A percentile compares a stretch with the other conserved stretches of the same genome.
Conservation (phyloP, 768 basidiomycete species). For the Leccinum boreale region DNA sequence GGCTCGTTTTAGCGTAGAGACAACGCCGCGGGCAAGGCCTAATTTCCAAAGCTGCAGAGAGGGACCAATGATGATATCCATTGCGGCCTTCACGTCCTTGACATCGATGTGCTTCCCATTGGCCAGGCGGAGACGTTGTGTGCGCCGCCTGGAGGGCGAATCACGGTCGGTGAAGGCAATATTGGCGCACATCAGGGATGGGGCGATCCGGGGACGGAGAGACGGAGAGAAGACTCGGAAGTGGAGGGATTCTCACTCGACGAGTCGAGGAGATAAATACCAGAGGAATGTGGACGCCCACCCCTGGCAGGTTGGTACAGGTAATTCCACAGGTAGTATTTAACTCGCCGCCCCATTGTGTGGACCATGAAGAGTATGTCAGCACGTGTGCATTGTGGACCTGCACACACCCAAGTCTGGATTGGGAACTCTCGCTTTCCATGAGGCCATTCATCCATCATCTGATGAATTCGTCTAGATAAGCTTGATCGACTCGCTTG, state of each 20-base stretch:
- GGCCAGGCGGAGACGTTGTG: constrained; percentile 10
- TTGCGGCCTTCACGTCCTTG: constrained; percentile 13
- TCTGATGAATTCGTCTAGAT: constrained; percentile 4
- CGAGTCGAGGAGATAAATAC: constrained; percentile 6
- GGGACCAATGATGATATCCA: constrained; percentile 23
- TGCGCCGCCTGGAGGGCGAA: constrained; percentile 6
- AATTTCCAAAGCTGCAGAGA: constrained; percentile 23
- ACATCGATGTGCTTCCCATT: constrained; percentile 14
- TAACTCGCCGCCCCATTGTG: constrained; percentile 17
- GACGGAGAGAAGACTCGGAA: background rate
- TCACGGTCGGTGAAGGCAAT: background rate
- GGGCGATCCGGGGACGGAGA: background rate
- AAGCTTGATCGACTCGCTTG: constrained; percentile 8
- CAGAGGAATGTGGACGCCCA: background rate
- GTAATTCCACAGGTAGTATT: constrained; percentile 15
- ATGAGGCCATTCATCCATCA: constrained; percentile 18
- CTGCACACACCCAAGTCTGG: constrained; percentile 16
- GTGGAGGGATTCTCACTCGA: background rate
- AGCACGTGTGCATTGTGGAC: constrained; percentile 21
- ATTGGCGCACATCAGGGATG: constrained; percentile 13
- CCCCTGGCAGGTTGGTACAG: background rate
- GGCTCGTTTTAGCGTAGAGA: constrained; percentile 6
- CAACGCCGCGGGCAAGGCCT: constrained; percentile 3
- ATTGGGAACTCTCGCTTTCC: constrained; percentile 11
- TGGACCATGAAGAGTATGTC: constrained; percentile 4